Conservation (phyloP, 192 early-diverging fungal genomes). For the Rhizophagus sp. region DNA sequence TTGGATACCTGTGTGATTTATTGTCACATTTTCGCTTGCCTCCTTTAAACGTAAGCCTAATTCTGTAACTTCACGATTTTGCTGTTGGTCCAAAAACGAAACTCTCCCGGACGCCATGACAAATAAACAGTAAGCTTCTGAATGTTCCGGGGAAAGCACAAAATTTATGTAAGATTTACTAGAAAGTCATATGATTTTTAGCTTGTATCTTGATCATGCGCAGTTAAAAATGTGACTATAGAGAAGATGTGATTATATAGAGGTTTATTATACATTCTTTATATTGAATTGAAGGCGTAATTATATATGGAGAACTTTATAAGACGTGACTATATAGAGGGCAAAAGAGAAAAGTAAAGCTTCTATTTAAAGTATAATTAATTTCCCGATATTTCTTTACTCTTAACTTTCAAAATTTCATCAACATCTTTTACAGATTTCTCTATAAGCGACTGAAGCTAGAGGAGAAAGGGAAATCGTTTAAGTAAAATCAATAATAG, state of each 20-base stretch:
- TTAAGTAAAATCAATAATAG: neutral
- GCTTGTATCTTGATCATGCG: too few species aligned
- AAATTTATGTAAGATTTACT: too few species aligned
- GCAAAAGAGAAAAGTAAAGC: too few species aligned
- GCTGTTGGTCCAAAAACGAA: constrained; percentile 9
- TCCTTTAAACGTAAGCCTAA: constrained; percentile 1
- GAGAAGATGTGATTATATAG: too few species aligned
- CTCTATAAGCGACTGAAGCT: constrained; percentile 65
- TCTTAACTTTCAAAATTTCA: constrained; percentile 64
- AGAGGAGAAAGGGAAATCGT: neutral
- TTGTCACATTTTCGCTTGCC: constrained; percentile 17
- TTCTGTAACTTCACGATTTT: constrained; percentile 5
- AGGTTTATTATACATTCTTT: too few species aligned
- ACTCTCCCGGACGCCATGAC: neutral
- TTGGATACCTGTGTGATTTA: neutral
- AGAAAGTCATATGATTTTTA: too few species aligned
- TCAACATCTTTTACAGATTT: constrained; percentile 65
- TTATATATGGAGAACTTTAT: too few species aligned
- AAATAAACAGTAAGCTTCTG: too few species aligned
- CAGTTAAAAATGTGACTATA: too few species aligned
- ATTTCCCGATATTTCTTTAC: constrained; percentile 62
- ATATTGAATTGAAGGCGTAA: too few species aligned
- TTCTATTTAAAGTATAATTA: constrained; percentile 12
- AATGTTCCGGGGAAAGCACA: too few species aligned
- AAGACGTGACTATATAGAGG: too few species aligned